Percentiles rank a stretch among this genome's conserved stretches.
phyloP scores from a whole-genome alignment of 1,284 basidiomycete genomes.

The Sporisorium iseilematis-ciliati region DNA sequence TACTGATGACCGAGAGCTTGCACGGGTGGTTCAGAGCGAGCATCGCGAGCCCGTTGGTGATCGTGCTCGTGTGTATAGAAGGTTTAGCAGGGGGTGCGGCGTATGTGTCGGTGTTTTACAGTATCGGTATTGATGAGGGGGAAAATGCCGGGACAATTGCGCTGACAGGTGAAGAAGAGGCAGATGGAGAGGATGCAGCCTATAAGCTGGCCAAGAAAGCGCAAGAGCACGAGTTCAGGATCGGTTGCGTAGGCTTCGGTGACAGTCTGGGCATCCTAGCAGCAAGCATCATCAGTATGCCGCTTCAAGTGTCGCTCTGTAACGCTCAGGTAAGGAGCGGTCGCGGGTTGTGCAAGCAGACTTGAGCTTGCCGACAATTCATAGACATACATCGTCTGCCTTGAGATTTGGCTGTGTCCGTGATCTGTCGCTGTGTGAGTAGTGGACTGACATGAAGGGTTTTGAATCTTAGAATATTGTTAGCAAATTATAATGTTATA shows the following conservation, averaged over 20 bases:
- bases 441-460: too few species aligned
- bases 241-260: slow-evolving; percentile 66
- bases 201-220: slow-evolving; percentile 22
- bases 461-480: too few species aligned
- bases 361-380: slow-evolving; percentile 3
- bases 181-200: slow-evolving; percentile 10
- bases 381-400: slow-evolving; percentile 4
- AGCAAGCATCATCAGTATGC: slow-evolving; percentile 65
- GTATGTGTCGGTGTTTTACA: slow-evolving; percentile 63
- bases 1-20: slow-evolving; percentile 76
- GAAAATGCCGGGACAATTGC: background rate
- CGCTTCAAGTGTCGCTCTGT: slow-evolving; percentile 61
- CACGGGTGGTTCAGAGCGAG: slow-evolving; percentile 62
- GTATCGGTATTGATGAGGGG: slow-evolving; percentile 53
- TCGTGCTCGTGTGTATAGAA: slow-evolving; percentile 65
- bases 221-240: slow-evolving; percentile 68
- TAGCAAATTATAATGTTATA: too few species aligned
- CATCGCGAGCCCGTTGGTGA: slow-evolving; percentile 63
- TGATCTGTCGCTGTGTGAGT: too few species aligned
- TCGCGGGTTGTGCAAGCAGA: slow-evolving; percentile 58
- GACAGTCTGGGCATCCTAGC: slow-evolving; percentile 66
- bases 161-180: background rate
- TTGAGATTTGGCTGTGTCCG: too few species aligned
- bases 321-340: slow-evolving; percentile 54
- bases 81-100: slow-evolving; percentile 62